Percentiles rank a stretch among this genome's conserved stretches.
Conservation (phyloP, 2,329 filamentous ascomycete genomes). For the Dactylella cylindrospora region DNA sequence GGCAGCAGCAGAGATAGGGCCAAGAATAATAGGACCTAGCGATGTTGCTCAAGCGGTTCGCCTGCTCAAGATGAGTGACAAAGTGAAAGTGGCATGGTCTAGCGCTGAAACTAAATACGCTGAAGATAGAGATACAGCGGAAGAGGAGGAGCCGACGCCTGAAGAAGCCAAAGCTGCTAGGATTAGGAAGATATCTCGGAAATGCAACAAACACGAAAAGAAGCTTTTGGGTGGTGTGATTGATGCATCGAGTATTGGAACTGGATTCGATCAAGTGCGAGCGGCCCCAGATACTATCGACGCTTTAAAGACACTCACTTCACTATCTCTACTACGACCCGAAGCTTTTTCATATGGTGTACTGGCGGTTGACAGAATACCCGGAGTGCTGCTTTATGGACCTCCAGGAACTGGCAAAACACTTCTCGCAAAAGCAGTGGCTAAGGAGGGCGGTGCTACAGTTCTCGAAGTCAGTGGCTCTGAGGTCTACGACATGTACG, state of each 20-base stretch:
- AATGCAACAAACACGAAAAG: constrained; percentile 75
- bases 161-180: constrained; percentile 53
- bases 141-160: constrained; percentile 50
- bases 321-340: constrained; percentile 79
- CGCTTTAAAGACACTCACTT: constrained; percentile 83
- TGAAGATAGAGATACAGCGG: constrained; percentile 46
- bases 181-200: constrained; percentile 59
- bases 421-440: constrained; percentile 68
- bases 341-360: constrained; percentile 97
- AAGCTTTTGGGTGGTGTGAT: constrained; percentile 79
- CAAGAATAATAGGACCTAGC: constrained; percentile 28
- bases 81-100: constrained; percentile 49
- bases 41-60: constrained; percentile 20
- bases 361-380: constrained; percentile 84
- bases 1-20: constrained; percentile 49
- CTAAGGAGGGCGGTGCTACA: constrained; percentile 67
- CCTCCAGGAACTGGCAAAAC: constrained; percentile 80
- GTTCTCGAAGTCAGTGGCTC: constrained; percentile 87
- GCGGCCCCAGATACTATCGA: constrained; percentile 79
- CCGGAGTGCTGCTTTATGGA: constrained; percentile 83
- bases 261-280: constrained; percentile 84
- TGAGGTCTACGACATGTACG: constrained; percentile 93
- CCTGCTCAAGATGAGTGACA: constrained; percentile 19
- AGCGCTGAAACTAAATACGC: constrained; percentile 22
- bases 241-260: constrained; percentile 75